A percentile compares a stretch with the other conserved stretches of the same genome.
Evolutionary conservation across 2,329 filamentous ascomycete species (phyloP).

Genomic region (Ceratocystis harringtonii): DNA sequence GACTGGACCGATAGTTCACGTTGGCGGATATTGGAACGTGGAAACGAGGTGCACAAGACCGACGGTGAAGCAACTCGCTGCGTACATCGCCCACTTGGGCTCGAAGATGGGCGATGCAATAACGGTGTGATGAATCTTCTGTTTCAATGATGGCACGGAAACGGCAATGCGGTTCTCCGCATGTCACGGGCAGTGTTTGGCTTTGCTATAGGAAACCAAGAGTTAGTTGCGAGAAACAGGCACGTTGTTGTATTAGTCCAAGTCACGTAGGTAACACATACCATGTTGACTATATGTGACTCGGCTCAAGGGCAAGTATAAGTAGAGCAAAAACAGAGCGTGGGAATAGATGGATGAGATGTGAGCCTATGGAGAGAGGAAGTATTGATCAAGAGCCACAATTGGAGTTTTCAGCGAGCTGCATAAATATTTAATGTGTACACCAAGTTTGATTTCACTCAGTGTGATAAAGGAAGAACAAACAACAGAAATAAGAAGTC

Average conservation of each 20-base stretch:
- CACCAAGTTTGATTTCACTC: neutral
- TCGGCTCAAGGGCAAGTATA: neutral
- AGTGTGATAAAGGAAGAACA: neutral
- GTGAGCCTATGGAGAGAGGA: too few species aligned
- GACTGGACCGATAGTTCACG: neutral
- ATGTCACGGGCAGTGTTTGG: neutral
- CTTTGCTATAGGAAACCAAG: neutral
- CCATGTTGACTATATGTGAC: neutral
- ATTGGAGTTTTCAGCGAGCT: too few species aligned
- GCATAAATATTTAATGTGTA: neutral
- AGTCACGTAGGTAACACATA: neutral
- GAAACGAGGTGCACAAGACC: neutral
- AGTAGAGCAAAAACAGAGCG: neutral
- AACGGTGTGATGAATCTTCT: conserved; percentile 7
- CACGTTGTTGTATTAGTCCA: neutral
- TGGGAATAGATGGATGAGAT: too few species aligned
- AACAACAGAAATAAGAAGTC: neutral
- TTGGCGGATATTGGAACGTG: neutral
- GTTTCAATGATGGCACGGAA: conserved; percentile 14
- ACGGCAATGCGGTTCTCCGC: conserved; percentile 1
- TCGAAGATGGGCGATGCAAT: conserved; percentile 13
- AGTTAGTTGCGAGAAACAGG: neutral
- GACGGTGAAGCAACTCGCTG: conserved; percentile 3
- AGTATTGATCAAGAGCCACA: too few species aligned
- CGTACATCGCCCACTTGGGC: conserved; percentile 9